These are phyloP conservation scores for Volvox africanus DNA, from an alignment of 139 green algal genomes.

Conservation along the genomic window DNA sequence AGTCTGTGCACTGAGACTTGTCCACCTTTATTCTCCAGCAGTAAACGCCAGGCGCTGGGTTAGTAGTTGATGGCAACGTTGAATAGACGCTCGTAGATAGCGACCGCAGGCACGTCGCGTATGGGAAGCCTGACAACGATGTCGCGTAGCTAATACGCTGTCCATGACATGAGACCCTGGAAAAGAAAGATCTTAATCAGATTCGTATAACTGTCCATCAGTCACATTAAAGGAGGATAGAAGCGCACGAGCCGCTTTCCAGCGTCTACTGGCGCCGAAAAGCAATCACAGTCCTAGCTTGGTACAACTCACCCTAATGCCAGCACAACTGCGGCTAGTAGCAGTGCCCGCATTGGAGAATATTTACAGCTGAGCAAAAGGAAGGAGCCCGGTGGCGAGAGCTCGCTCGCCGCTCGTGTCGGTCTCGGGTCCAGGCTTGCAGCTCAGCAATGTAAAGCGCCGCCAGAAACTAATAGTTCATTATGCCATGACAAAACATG, in stretches of 20 bases:
- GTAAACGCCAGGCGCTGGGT: slow-evolving; percentile 9
- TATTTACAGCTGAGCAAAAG: neutral
- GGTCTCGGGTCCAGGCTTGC: neutral
- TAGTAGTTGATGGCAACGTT: neutral
- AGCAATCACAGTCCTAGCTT: neutral
- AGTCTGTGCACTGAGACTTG: neutral
- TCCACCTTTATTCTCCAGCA: slow-evolving; percentile 18
- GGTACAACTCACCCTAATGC: neutral
- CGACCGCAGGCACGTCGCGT: neutral
- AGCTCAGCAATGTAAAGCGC: neutral
- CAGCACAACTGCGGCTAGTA: neutral
- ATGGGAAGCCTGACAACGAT: neutral
- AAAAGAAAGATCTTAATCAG: neutral
- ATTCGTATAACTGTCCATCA: neutral
- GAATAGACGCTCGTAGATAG: neutral
- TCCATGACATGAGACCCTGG: neutral
- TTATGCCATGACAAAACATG: neutral
- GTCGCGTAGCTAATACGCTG: neutral
- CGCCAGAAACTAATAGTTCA: neutral
- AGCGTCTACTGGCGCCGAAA: neutral
- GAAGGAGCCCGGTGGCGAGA: neutral
- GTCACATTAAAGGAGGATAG: neutral
- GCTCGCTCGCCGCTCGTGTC: slow-evolving; percentile 3
- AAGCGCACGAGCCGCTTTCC: neutral
- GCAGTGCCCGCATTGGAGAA: neutral